Conservation (phyloP, 495 filamentous ascomycete genomes). For the Chaetomium fimeti region DNA sequence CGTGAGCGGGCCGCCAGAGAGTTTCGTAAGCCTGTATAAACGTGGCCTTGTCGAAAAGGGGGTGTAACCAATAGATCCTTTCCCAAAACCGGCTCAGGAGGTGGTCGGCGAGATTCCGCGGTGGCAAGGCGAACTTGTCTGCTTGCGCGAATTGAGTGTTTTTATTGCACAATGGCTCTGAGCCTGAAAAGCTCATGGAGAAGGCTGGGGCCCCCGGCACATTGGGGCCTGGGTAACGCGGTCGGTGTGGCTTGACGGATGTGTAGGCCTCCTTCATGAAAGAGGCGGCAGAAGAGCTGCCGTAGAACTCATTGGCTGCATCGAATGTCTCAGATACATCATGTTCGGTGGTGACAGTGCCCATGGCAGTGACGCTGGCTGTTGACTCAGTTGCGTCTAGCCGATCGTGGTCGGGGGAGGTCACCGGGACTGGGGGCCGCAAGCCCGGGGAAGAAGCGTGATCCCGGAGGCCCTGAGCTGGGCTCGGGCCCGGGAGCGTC, state of each 20-base stretch:
- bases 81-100: conserved; percentile 46
- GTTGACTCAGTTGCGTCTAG: conserved; percentile 26
- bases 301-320: conserved; percentile 41
- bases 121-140: conserved; percentile 36
- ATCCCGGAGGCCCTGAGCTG: background rate
- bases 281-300: conserved; percentile 45
- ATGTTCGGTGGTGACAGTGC: conserved; percentile 31
- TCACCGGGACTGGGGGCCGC: background rate
- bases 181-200: background rate
- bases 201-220: background rate
- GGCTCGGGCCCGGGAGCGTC: background rate
- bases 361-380: conserved; percentile 42
- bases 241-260: conserved; percentile 28
- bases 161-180: background rate
- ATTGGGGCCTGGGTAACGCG: background rate
- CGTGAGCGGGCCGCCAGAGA: conserved; percentile 39
- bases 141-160: conserved; percentile 16
- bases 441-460: conserved; percentile 3
- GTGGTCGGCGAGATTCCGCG: conserved; percentile 47
- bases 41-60: conserved; percentile 48
- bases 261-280: conserved; percentile 45
- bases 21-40: conserved; percentile 47
- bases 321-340: conserved; percentile 33
- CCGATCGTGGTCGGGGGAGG: conserved; percentile 7
- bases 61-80: conserved; percentile 45